A percentile compares a stretch with the other conserved stretches of the same genome.
Conservation (phyloP, 192 early-diverging fungal genomes). For the Backusella parvicylindrica region DNA sequence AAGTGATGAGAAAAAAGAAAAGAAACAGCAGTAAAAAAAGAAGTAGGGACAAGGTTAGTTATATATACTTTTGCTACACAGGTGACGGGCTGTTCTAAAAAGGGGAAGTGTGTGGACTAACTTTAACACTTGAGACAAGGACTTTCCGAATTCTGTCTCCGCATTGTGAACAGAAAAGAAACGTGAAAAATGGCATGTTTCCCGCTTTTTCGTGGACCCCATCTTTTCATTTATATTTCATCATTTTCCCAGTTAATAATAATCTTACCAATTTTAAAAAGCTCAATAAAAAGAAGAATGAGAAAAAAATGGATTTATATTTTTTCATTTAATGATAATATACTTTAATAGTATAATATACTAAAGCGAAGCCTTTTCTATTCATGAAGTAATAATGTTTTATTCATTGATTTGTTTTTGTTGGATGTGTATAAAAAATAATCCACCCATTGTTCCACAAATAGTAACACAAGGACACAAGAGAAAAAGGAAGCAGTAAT, state of each 20-base stretch:
- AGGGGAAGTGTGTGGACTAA: background rate
- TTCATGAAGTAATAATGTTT: background rate
- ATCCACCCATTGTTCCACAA: background rate
- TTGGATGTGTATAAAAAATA: background rate
- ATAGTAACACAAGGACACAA: background rate
- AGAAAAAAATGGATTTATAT: background rate
- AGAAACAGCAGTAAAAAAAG: background rate
- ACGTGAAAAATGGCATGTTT: slow-evolving; percentile 5
- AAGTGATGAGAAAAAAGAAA: background rate
- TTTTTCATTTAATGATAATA: background rate
- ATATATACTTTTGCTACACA: background rate
- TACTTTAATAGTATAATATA: background rate
- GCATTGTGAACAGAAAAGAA: background rate
- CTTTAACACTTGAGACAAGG: background rate
- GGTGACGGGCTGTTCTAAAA: background rate
- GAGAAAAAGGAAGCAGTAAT: background rate
- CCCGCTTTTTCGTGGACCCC: slow-evolving; percentile 5
- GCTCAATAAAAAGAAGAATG: background rate
- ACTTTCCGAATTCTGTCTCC: background rate
- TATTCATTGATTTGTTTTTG: background rate
- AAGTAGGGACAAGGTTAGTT: background rate
- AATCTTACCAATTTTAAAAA: background rate
- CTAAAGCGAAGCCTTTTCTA: background rate
- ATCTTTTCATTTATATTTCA: background rate
- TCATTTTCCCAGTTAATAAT: background rate